Percentiles rank a stretch among this genome's conserved stretches.
Conservation (phyloP, 257 asterid genomes). For the Solanum chiquidenum region DNA sequence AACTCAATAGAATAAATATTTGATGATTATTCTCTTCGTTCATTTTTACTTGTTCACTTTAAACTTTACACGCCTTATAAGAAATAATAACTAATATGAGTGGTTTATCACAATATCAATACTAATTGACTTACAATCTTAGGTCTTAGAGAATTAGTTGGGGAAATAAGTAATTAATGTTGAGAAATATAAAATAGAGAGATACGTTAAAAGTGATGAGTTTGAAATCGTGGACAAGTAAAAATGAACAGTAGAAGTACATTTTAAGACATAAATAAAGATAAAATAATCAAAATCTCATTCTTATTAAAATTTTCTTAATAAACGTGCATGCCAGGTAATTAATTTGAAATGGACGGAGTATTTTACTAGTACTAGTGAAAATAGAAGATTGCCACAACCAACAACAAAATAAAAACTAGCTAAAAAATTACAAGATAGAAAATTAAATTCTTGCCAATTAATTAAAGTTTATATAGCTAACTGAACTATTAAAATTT, state of each 20-base stretch:
- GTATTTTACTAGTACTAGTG: not conserved
- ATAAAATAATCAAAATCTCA: not conserved
- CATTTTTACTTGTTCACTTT: not conserved
- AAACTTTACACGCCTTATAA: fast-evolving
- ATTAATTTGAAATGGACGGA: not conserved
- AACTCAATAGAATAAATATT: not conserved
- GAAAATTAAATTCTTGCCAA: not conserved
- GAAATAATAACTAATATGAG: not conserved
- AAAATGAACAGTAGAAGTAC: not conserved
- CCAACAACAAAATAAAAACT: not conserved
- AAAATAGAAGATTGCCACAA: not conserved
- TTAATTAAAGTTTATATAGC: not conserved
- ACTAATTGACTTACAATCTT: too few species aligned
- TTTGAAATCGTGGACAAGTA: too few species aligned
- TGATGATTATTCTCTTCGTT: too few species aligned
- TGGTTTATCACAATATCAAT: too few species aligned
- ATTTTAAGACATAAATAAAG: not conserved
- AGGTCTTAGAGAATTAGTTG: not conserved
- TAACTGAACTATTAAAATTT: not conserved
- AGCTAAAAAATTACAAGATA: not conserved
- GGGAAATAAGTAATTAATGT: not conserved
- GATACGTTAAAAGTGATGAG: too few species aligned
- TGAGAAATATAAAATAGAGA: not conserved
- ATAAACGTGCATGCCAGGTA: too few species aligned
- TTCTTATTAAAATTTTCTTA: too few species aligned